Percentiles rank a stretch among this genome's conserved stretches.
These are phyloP conservation scores for Candida sanyiensis DNA, from an alignment of 805 yeast species.

Conservation along the genomic window DNA sequence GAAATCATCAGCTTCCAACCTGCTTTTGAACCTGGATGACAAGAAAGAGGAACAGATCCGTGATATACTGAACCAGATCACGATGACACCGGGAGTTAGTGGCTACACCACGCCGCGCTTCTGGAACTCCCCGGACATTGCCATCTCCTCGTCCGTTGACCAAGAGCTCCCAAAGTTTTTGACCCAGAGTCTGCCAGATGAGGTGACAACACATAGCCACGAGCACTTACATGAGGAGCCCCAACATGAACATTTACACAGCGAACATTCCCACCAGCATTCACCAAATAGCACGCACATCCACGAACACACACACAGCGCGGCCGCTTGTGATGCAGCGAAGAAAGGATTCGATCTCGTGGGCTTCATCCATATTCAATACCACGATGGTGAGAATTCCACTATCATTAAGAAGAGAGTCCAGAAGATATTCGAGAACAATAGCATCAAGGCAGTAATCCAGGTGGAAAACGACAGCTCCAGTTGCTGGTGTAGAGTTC, in stretches of 20 bases:
- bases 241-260: constrained; percentile 32
- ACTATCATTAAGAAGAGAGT: constrained; percentile 55
- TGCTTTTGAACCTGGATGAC: constrained; percentile 56
- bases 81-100: constrained; percentile 69
- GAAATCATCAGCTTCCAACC: constrained; percentile 69
- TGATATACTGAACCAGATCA: constrained; percentile 59
- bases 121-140: constrained; percentile 57
- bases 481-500: constrained; percentile 61
- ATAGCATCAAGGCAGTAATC: constrained; percentile 49
- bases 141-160: constrained; percentile 19
- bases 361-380: constrained; percentile 84
- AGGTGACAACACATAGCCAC: constrained; percentile 8
- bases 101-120: constrained; percentile 87
- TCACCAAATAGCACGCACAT: constrained; percentile 9
- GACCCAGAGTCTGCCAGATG: neutral
- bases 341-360: constrained; percentile 33
- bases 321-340: constrained; percentile 13
- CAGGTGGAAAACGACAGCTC: constrained; percentile 65
- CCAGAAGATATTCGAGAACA: constrained; percentile 44
- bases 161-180: constrained; percentile 24
- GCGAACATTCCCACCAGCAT: constrained; percentile 13
- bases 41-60: constrained; percentile 59
- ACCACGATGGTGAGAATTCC: constrained; percentile 56
- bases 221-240: constrained; percentile 22
- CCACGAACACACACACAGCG: constrained; percentile 10